Evolutionary conservation across 257 asterid species (phyloP).

Genomic region (Nicotiana undulata): DNA sequence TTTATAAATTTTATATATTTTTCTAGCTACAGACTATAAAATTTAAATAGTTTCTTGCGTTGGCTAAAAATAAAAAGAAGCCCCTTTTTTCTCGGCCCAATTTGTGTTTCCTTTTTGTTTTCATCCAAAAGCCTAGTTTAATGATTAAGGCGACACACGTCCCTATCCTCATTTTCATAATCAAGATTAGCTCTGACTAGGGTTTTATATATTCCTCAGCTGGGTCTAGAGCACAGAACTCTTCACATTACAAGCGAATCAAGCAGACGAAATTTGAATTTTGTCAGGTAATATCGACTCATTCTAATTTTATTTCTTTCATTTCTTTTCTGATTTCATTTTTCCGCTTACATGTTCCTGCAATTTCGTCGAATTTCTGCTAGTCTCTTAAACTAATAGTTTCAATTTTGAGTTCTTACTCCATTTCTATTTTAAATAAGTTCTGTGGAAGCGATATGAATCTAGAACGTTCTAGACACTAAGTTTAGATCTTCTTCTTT

Average conservation of each 20-base stretch:
- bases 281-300: neutral
- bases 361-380: neutral
- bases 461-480: neutral
- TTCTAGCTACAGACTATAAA: too few relatives aligned
- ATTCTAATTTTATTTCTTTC: neutral
- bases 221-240: neutral
- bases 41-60: too few relatives aligned
- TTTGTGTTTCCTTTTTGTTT: neutral
- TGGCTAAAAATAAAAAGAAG: too few relatives aligned
- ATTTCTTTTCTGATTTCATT: neutral
- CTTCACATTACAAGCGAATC: neutral
- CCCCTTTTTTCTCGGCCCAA: neutral
- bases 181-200: neutral
- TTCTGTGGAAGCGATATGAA: neutral
- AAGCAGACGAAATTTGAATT: neutral
- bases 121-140: neutral
- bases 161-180: neutral
- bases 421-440: neutral
- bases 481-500: neutral
- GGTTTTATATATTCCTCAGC: neutral
- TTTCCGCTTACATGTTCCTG: neutral
- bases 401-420: neutral
- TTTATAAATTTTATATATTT: too few relatives aligned
- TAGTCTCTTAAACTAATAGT: neutral
- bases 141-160: neutral